Conservation (phyloP, 2,329 filamentous ascomycete species). For the Ceratocystis albifundus region DNA sequence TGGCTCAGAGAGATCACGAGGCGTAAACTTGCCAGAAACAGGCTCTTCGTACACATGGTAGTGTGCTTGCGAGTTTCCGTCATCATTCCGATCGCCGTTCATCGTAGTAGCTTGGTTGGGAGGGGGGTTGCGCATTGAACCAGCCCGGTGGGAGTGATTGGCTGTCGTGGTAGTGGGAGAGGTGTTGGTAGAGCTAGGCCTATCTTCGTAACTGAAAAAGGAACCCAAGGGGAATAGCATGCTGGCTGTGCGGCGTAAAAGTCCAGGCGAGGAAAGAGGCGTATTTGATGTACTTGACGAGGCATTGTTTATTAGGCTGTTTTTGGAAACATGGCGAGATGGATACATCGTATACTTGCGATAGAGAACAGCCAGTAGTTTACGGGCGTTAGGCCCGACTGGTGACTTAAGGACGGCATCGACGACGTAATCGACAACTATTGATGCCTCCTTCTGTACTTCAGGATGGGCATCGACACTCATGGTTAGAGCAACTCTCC, state of each 20-base stretch:
- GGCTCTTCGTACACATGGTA: constrained; percentile 70
- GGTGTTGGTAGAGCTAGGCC: constrained; percentile 29
- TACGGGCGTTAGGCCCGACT: constrained; percentile 57
- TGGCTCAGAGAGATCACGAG: constrained; percentile 45
- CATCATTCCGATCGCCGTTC: constrained; percentile 60
- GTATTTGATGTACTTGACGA: constrained; percentile 27
- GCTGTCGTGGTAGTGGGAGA: constrained; percentile 24
- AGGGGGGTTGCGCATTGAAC: constrained; percentile 23
- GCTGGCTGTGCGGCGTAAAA: constrained; percentile 53
- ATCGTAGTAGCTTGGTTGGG: constrained; percentile 35
- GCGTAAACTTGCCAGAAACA: constrained; percentile 61
- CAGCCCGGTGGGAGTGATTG: constrained; percentile 28
- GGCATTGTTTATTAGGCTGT: constrained; percentile 31
- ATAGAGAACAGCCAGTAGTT: constrained; percentile 62
- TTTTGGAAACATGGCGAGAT: constrained; percentile 26
- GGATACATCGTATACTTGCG: constrained; percentile 39
- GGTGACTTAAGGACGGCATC: constrained; percentile 65
- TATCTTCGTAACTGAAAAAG: constrained; percentile 42
- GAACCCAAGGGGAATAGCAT: constrained; percentile 45
- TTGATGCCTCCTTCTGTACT: constrained; percentile 70
- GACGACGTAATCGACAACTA: constrained; percentile 80
- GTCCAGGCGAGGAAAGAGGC: constrained; percentile 44
- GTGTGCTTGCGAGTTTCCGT: constrained; percentile 50
- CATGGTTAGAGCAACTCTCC: constrained; percentile 84
- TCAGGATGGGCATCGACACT: constrained; percentile 92